Percentiles rank a stretch among this genome's conserved stretches.
Conservation (phyloP, 306 rosid species). For the Coriaria nepalensis region DNA sequence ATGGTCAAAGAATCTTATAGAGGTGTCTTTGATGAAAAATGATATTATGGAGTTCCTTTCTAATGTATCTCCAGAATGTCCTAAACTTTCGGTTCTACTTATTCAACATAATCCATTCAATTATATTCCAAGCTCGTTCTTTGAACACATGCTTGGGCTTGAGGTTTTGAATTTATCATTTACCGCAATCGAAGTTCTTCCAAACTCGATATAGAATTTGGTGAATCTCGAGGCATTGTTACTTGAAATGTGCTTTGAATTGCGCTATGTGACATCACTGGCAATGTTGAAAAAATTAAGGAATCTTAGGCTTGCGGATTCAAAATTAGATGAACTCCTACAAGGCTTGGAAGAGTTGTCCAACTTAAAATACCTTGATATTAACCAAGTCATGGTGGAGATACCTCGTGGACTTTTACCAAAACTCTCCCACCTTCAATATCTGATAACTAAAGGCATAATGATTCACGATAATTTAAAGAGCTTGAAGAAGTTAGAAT, state of each 20-base stretch:
- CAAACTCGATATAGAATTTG: background rate
- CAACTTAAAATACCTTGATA: background rate
- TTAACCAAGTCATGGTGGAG: too few relatives aligned
- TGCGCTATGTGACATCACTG: too few relatives aligned
- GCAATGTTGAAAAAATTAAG: background rate
- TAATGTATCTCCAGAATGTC: constrained; percentile 1
- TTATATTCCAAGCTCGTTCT: too few relatives aligned
- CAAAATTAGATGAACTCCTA: background rate
- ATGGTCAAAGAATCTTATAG: background rate
- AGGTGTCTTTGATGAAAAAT: constrained; percentile 4
- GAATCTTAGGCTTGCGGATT: background rate
- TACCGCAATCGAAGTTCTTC: background rate
- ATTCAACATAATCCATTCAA: too few relatives aligned
- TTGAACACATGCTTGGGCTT: background rate
- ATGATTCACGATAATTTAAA: too few relatives aligned
- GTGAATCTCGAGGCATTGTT: constrained; percentile 1
- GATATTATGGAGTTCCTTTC: too few relatives aligned
- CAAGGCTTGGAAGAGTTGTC: constrained; percentile 5
- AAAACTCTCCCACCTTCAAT: too few relatives aligned
- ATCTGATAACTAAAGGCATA: too few relatives aligned
- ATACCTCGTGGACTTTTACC: too few relatives aligned
- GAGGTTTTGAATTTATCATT: constrained; percentile 1
- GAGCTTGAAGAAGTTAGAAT: too few relatives aligned
- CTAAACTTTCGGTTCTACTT: background rate
- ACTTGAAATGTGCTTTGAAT: background rate